phyloP scores from a whole-genome alignment of 805 yeast species.

The Starmerella ratchasimensis region DNA sequence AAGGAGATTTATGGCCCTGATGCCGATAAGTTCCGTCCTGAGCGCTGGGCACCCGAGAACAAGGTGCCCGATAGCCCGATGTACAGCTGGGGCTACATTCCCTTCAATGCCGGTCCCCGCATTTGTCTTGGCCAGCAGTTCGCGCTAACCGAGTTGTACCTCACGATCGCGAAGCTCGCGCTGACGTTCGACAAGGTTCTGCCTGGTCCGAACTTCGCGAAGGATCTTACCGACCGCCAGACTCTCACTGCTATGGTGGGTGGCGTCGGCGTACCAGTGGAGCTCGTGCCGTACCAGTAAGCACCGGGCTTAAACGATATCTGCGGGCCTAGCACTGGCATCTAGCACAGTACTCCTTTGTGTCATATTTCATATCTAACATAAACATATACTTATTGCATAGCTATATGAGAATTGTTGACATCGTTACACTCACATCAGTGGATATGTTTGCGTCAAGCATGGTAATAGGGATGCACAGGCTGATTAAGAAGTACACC shows the following conservation, averaged over 20 bases:
- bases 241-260: slow-evolving; percentile 10
- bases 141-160: slow-evolving; percentile 38
- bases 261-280: slow-evolving; percentile 9
- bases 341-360: too few relatives aligned
- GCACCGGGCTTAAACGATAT: background rate
- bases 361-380: too few relatives aligned
- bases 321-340: too few relatives aligned
- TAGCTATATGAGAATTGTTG: too few relatives aligned
- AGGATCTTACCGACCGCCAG: slow-evolving; percentile 1
- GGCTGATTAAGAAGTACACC: too few relatives aligned
- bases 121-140: slow-evolving; percentile 45
- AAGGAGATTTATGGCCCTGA: slow-evolving; percentile 31
- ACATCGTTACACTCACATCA: too few relatives aligned
- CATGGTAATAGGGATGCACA: too few relatives aligned
- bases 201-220: slow-evolving; percentile 8
- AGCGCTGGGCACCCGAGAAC: slow-evolving; percentile 31
- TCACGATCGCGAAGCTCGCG: slow-evolving; percentile 30
- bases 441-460: too few relatives aligned
- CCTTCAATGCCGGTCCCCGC: slow-evolving; percentile 44
- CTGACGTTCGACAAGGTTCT: slow-evolving; percentile 22
- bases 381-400: too few relatives aligned
- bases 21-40: slow-evolving; percentile 32
- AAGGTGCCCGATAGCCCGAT: slow-evolving; percentile 17
- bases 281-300: background rate
- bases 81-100: slow-evolving; percentile 37